phyloP scores from a whole-genome alignment of 2,329 filamentous ascomycete species.

The Epichloe sibirici region DNA sequence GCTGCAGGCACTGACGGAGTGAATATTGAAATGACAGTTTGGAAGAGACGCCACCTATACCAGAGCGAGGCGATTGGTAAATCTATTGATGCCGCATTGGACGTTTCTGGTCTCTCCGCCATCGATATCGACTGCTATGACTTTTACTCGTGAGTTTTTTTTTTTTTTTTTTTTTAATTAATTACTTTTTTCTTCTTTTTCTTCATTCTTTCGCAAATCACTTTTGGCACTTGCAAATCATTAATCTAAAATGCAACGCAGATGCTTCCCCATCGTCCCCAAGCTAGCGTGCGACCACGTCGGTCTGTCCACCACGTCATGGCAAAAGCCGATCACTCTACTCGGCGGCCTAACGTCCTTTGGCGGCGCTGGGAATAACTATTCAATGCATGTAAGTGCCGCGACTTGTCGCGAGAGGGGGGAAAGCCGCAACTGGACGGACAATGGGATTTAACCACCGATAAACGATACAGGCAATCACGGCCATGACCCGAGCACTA shows the following conservation, averaged over 20 bases:
- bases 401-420: too few relatives aligned
- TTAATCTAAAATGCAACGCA: conserved; percentile 13
- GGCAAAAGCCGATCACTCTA: conserved; percentile 42
- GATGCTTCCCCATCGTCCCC: conserved; percentile 58
- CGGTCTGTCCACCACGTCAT: conserved; percentile 32
- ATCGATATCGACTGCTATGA: conserved; percentile 48
- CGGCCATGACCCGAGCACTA: conserved; percentile 42
- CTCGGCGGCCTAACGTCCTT: conserved; percentile 57
- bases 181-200: too few relatives aligned
- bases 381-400: conserved; percentile 49
- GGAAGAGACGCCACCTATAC: conserved; percentile 46
- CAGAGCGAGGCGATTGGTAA: conserved; percentile 44
- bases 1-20: background rate
- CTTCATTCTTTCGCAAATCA: background rate
- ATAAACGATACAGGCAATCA: conserved; percentile 23
- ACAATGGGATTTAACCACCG: too few relatives aligned
- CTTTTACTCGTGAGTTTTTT: too few relatives aligned
- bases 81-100: conserved; percentile 42
- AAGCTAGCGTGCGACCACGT: conserved; percentile 53
- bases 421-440: background rate
- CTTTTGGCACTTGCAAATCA: background rate
- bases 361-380: conserved; percentile 59
- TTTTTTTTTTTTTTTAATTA: too few relatives aligned
- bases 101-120: conserved; percentile 31
- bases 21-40: conserved; percentile 30